Conservation (phyloP, 495 filamentous ascomycete genomes). For the Pseudoneurospora amorphoporcata region DNA sequence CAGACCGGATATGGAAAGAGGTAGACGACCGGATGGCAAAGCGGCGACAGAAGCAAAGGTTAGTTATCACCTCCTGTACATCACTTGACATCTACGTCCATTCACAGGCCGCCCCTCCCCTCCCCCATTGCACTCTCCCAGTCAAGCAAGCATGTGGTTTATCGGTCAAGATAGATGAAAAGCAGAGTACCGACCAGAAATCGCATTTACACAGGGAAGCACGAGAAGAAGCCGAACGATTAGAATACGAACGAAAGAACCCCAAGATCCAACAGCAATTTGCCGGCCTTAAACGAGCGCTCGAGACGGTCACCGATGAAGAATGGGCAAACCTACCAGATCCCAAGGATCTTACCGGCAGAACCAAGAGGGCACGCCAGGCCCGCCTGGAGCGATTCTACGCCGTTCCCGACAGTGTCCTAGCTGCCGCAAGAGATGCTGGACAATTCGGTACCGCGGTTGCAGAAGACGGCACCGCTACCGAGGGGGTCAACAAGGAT, state of each 20-base stretch:
- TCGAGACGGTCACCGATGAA: conserved; percentile 83
- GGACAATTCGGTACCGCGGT: conserved; percentile 78
- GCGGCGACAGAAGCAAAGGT: conserved; percentile 81
- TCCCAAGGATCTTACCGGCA: conserved; percentile 91
- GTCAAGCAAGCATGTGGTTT: conserved; percentile 50
- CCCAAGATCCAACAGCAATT: conserved; percentile 99
- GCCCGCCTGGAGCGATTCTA: conserved; percentile 81
- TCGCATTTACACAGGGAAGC: conserved; percentile 75
- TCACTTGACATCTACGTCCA: not conserved
- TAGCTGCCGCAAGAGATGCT: conserved; percentile 72
- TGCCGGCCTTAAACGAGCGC: conserved; percentile 83
- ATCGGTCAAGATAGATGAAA: conserved; percentile 55
- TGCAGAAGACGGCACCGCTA: conserved; percentile 57
- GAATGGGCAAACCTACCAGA: conserved; percentile 95
- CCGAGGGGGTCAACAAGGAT: conserved; percentile 45
- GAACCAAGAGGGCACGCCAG: conserved; percentile 76
- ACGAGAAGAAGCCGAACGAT: conserved; percentile 79
- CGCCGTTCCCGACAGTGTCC: conserved; percentile 92
- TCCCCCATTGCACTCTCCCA: conserved; percentile 5
- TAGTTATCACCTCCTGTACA: conserved; percentile 39
- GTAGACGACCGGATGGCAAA: conserved; percentile 96
- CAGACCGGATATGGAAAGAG: conserved; percentile 86
- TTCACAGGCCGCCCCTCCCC: conserved; percentile 10
- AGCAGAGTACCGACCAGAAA: conserved; percentile 70
- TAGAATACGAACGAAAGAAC: conserved; percentile 93